Base-by-base conservation (phyloP, 1,284 basidiomycete genomes). In the Coniophora puteana region DNA sequence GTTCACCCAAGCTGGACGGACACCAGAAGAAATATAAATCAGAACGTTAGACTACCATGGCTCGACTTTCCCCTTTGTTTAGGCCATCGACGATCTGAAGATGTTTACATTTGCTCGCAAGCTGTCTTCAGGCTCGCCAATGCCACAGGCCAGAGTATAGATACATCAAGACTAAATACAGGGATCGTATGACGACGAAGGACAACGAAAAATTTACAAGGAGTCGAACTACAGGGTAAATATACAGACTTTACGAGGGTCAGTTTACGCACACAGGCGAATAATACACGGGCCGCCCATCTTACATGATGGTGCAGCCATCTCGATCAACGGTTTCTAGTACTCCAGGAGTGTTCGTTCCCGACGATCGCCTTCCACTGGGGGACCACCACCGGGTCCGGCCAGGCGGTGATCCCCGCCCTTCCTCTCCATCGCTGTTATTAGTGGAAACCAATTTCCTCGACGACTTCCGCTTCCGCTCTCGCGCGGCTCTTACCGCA, bases 401-500 rank as follows among this genome's bases (percentile, higher is more conserved):
- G 11, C 42, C 45, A 2, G 32, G n/a, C n/a, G n/a, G 26, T 22
- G 33, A 5, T 28, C 37, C 55, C 30, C 27, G 40, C n/a, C 23
- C 28, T 6, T 49, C 60, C 23, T 62, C 55, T 12, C 31, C 28
- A n/a, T 60, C 55, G 41, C 49, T 58, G 32, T 29, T 29, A 68
- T 20, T 63, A 42, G 13, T 62, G 44, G 65, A 72, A 32, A 59
- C 65, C 8, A 58, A 59, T 45, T 75, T 66, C 50, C 70, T 66
- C 36, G 67, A 60, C 27, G 65, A 53, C 58, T 68, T 76, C 46
- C 71, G 68, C 43, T 74, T 63, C 65, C 78, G 83, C 68, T 82
- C 81, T 53, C 83, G 68, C 41, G 71, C 73, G 24, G 71, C 67
- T 41, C 72, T 71, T 41, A 88, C 83, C 1, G 77, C 75, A 55